Base-by-base conservation (phyloP, 495 filamentous ascomycete species). In the Cladorrhinum samala region DNA sequence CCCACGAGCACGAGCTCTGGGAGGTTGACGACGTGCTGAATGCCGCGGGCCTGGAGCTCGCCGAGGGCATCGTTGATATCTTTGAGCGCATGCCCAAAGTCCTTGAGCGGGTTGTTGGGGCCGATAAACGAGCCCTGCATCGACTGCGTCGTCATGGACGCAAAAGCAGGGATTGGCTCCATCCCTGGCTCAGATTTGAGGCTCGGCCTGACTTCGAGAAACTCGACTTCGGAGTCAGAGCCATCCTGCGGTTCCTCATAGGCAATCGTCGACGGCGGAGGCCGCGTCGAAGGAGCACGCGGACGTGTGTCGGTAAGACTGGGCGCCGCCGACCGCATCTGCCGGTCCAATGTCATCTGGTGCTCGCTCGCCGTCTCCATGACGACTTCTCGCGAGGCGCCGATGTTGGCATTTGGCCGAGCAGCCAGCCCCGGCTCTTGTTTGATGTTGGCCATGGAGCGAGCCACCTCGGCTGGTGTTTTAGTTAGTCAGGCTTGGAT, bases 1-100 rank as follows among this genome's bases (percentile, higher is more conserved):
- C 89, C 89, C 1, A 91, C 81, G 0, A 91, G 79, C 11, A 87
- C 86, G 14, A 93, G 77, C 55, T 88, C 88, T 0, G 89, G 88
- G 0, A 93, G 68, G 2, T 76, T 76, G 0, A 84, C 81, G 0
- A 83, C 76, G 21, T 75, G 77, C 39, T 74, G 72, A 9, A 78
- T 72, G 9, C 75, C 75, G 0, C 70, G 67, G 1, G 64, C 63
- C 40, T 78, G 75, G 2, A 78, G 68, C 24, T 73, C 68, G 0
- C 72, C 75, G 0, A 78, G 57, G 0, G 73, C 73, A 49, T 78
- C 73, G 47, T 75, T 77, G 56, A 70, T 72, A 6, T 65, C 68
- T 37, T 76, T 75, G 7, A 75, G 53, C 44, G 69, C 69, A 25
- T 70, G 53, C 0, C 74, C 74, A 20, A 78, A 73, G 36, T 67